Base-by-base conservation (phyloP, 768 basidiomycete species). In the Kwoniella sp. region DNA sequence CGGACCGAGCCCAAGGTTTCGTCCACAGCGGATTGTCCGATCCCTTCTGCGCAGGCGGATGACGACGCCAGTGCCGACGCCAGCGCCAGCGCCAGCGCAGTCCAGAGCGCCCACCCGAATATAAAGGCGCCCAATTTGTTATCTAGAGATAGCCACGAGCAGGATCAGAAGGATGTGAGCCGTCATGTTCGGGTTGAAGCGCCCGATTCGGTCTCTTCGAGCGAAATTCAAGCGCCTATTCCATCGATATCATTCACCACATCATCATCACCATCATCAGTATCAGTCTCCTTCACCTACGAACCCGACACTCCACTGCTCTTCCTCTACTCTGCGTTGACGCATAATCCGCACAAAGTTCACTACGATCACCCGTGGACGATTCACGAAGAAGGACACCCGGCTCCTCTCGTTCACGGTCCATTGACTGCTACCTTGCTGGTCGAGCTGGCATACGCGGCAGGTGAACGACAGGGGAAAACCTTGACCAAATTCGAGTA, bases 291-390 rank as follows among this genome's bases (percentile, higher is more conserved):
- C 3, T 87, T 90, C 77, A 82, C 81, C 29, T 90, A 87, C 73
- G 85, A 80, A 15, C 90, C 90, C 2, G 86, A 84, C 25, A 79
- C 86, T 36, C 86, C 87, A 9, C 90, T 88, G 0, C 81, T 92
- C 22, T 93, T 93, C 82, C 86, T 90, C 24, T 93, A 88, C 80
- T 92, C 90, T 4, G 90, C 91, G 21, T 82, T 93, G 24, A 92
- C 88, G 68, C 91, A 90, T 82, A 92, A 93, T 70, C 89, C 86
- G 13, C 91, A 93, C 68, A 84, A 86, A 68, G 90, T 93, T 68
- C 91, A 93, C 79, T 84, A 92, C 26, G 90, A 92, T 80, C 86
- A 86, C 62, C 85, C 87, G 24, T 90, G 87, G 73, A 86, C 88
- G 6, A 85, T 84, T 48, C 79, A 81, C 25, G 83, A 81, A 21